A percentile compares a stretch with the other conserved stretches of the same genome.
Conservation (phyloP, 1,284 basidiomycete species). For the Rhodotorula sp. region DNA sequence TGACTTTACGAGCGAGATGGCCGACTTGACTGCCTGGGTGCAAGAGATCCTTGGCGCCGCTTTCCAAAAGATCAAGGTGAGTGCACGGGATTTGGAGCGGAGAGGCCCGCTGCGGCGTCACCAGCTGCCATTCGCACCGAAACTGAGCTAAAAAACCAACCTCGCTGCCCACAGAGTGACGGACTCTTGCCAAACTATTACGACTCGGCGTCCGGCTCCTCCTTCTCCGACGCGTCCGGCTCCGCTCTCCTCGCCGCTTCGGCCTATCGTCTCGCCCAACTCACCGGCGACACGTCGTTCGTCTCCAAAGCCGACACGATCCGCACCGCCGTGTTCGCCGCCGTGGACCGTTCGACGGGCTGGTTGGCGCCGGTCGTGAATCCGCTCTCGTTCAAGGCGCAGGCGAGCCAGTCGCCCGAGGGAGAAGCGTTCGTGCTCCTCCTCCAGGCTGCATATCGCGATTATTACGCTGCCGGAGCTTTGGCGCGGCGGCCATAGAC, state of each 20-base stretch:
- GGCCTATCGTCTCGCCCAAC: constrained; percentile 65
- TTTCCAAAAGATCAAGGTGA: constrained; percentile 50
- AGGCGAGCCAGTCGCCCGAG: constrained; percentile 60
- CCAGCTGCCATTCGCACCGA: too few relatives aligned
- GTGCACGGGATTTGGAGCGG: neutral
- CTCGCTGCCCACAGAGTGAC: constrained; percentile 47
- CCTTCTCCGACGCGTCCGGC: constrained; percentile 72
- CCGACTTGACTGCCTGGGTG: constrained; percentile 65
- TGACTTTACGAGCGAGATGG: constrained; percentile 58
- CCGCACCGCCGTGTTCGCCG: constrained; percentile 56
- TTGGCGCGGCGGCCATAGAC: neutral
- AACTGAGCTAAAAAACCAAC: too few relatives aligned
- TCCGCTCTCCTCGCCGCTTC: constrained; percentile 73
- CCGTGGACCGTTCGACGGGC: constrained; percentile 45
- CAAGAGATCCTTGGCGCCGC: constrained; percentile 70
- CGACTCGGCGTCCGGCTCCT: constrained; percentile 54
- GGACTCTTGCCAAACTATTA: constrained; percentile 71
- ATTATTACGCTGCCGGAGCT: constrained; percentile 54
- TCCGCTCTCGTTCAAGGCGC: constrained; percentile 58
- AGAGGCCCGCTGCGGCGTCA: too few relatives aligned
- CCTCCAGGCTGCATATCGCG: constrained; percentile 67
- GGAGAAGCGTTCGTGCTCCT: constrained; percentile 69
- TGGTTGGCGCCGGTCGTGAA: constrained; percentile 47
- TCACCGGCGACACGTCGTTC: constrained; percentile 54
- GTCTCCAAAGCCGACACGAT: constrained; percentile 56